Percentiles rank a stretch among this genome's conserved stretches.
These are phyloP conservation scores for Wallacemonas sp. DNA, from an alignment of 208 protist genomes.

Conservation along the genomic window DNA sequence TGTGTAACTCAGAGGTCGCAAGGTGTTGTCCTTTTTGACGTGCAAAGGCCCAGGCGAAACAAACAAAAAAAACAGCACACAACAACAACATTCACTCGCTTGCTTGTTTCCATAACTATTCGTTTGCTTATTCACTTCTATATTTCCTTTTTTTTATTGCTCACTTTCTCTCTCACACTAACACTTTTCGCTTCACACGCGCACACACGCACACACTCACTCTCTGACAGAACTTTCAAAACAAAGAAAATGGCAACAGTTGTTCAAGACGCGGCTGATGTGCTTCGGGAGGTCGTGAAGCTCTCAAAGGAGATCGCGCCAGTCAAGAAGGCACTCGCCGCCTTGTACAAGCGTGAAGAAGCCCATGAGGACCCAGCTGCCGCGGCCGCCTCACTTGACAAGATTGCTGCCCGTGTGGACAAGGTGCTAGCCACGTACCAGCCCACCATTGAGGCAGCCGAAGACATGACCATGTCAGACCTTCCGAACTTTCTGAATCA, in stretches of 20 bases:
- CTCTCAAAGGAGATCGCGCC: constrained; percentile 78
- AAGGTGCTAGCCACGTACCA: constrained; percentile 60
- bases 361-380: constrained; percentile 41
- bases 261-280: constrained; percentile 54
- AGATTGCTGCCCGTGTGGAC: constrained; percentile 54
- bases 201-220: background rate
- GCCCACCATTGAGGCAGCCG: constrained; percentile 29
- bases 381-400: constrained; percentile 69
- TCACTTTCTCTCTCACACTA: background rate
- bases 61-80: no score
- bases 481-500: constrained; percentile 47
- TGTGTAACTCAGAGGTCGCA: no score
- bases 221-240: no score
- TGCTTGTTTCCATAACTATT: background rate
- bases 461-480: constrained; percentile 39
- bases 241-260: constrained; percentile 42
- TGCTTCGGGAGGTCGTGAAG: constrained; percentile 72
- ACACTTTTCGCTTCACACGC: background rate
- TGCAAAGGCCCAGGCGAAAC: no score
- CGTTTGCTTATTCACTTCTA: background rate
- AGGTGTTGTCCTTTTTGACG: no score
- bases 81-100: no score
- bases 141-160: constrained; percentile 7
- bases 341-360: constrained; percentile 66
- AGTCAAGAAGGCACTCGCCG: constrained; percentile 64